Evolutionary conservation across 148 eudicot genomes (phyloP), one percentile per base, ranked within the genome.

Genomic region (Amaranthus palmeri): DNA sequence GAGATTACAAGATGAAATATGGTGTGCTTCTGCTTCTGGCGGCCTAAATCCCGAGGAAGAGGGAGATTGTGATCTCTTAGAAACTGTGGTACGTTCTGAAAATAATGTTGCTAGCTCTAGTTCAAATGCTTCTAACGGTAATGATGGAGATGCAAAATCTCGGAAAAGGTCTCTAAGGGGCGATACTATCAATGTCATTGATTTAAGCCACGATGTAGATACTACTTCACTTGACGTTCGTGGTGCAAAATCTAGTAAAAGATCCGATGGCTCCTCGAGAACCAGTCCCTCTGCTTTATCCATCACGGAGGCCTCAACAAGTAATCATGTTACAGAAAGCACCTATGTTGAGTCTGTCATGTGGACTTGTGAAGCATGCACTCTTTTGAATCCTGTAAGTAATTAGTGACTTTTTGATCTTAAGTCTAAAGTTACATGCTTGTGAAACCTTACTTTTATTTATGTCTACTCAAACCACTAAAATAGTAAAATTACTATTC

Each of bases 311-410:
- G 68, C 73, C 72, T 80, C 84, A 50, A 44, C 43, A 3, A 7
- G 47, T 57, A 25, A 63, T 44, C 61, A 48, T 44, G 72, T 12
- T 25, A 41, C 44, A 6, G 44, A 10, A 51, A 67, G 53, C 68
- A 47, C 69, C n/a, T 44, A 58, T 25, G 80, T 64, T 4, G 80
- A 68, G 46, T 79, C 75, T 52, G 64, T 59, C 7, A 72, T 8
- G 81, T 95, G 98, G 98, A 87, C 85, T 72, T 95, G 99, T 67
- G 75, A 67, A 68, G 69, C 74, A 44, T 95, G 99, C 92, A 95
- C 99, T 54, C 83, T 91, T 54, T 60, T 89, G 82, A 95, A 95
- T 78, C 90, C 96, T 57, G 98, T 93, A 74, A 84, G 98, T 72
- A 8, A n/a, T 58, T 42, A 84, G 98, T 72, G 11, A n/a, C 59